Conservation (phyloP, 169 alveolate species). For the Cryptosporidium xiaoi region DNA sequence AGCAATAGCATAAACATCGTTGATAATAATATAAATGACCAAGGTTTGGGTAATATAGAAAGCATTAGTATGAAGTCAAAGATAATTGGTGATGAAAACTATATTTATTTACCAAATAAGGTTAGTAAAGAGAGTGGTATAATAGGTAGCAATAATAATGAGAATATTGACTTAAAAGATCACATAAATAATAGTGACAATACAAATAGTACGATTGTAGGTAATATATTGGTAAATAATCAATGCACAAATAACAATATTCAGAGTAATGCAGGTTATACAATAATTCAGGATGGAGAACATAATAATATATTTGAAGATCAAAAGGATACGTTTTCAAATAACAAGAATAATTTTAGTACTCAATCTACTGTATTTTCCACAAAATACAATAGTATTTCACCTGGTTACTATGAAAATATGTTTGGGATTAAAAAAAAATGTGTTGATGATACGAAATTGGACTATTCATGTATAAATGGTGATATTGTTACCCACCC, state of each 20-base stretch:
- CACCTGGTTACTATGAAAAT: constrained; percentile 28
- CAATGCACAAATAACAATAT: background rate
- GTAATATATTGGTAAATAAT: background rate
- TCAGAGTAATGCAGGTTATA: background rate
- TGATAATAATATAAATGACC: background rate
- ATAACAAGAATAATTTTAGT: constrained; percentile 1
- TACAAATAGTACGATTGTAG: background rate
- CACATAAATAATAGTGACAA: background rate
- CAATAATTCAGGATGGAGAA: background rate
- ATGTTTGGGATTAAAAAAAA: constrained; percentile 12
- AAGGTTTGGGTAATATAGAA: too few species aligned
- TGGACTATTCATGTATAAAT: constrained; percentile 27
- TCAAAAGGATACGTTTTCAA: background rate
- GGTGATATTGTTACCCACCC: background rate
- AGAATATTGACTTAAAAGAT: background rate
- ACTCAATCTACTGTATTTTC: background rate
- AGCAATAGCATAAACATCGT: background rate
- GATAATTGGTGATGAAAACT: too few species aligned
- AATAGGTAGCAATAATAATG: background rate
- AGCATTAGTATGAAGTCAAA: too few species aligned
- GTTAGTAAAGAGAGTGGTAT: background rate
- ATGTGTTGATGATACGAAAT: constrained; percentile 19
- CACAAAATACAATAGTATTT: background rate
- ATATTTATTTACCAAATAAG: too few species aligned
- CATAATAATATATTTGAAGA: background rate